phyloP scores from a whole-genome alignment of 192 early-diverging fungal species.

The Coemansia sp. region DNA sequence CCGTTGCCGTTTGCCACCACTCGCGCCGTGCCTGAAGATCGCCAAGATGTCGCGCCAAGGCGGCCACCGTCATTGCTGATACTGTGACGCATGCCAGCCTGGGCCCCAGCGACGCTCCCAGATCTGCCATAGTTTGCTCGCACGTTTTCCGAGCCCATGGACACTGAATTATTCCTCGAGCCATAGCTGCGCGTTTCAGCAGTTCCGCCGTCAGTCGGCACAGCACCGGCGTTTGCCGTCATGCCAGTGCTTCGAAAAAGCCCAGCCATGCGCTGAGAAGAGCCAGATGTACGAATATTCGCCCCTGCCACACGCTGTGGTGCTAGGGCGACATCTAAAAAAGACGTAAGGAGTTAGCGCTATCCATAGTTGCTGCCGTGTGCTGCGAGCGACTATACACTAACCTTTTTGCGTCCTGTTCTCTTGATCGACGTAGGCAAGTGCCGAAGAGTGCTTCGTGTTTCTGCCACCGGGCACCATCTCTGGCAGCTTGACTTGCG shows the following conservation, averaged over 20 bases:
- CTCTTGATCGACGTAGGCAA: conserved; percentile 28
- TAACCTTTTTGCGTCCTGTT: conserved; percentile 17
- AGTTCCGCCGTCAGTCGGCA: not conserved
- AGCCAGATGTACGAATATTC: not conserved
- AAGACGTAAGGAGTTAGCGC: not conserved
- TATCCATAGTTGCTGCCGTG: too few species aligned
- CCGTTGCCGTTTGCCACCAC: not conserved
- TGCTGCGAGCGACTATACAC: not conserved
- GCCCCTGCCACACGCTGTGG: conserved; percentile 2
- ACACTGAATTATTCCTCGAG: not conserved
- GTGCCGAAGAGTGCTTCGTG: not conserved
- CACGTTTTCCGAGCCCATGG: not conserved
- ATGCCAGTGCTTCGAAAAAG: not conserved
- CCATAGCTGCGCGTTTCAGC: not conserved
- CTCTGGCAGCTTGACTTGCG: conserved; percentile 31
- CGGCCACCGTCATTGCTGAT: conserved; percentile 8
- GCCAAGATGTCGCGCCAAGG: conserved; percentile 20
- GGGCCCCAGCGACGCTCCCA: not conserved
- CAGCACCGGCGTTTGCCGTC: not conserved
- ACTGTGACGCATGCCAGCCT: not conserved
- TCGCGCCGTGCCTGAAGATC: conserved; percentile 16
- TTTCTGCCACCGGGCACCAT: conserved; percentile 2
- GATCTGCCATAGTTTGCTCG: conserved; percentile 2
- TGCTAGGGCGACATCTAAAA: conserved; percentile 5
- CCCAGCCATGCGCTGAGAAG: conserved; percentile 13